Percentiles rank a stretch among this genome's conserved stretches.
Evolutionary conservation across 2,329 filamentous ascomycete species (phyloP).

Genomic region (Curvularia verruculosa): DNA sequence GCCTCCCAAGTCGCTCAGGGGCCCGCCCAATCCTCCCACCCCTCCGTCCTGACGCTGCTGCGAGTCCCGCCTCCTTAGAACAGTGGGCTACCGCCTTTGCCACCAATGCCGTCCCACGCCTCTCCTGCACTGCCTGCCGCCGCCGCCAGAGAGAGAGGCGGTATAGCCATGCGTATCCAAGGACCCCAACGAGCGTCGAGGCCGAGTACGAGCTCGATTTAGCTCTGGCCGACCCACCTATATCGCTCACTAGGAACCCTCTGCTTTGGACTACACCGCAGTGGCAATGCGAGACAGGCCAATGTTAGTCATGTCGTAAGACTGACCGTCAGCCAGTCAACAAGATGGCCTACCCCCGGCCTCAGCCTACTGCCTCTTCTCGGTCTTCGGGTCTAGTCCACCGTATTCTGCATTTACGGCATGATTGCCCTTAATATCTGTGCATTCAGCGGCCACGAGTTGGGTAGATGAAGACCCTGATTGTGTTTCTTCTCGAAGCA

Average conservation of each 20-base stretch:
- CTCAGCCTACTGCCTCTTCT: conserved; percentile 9
- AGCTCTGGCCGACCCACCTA: conserved; percentile 30
- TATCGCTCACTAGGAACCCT: conserved; percentile 24
- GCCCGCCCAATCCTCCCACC: conserved; percentile 5
- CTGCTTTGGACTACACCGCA: no score
- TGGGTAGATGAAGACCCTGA: conserved; percentile 23
- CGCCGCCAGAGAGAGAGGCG: background rate
- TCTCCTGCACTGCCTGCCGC: background rate
- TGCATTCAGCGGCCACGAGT: conserved; percentile 7
- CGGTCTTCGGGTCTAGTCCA: conserved; percentile 19
- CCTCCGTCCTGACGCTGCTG: conserved; percentile 6
- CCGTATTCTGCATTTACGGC: conserved; percentile 22
- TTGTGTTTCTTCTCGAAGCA: conserved; percentile 34
- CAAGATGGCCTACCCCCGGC: conserved; percentile 24
- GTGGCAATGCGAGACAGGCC: conserved; percentile 40
- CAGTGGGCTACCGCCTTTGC: background rate
- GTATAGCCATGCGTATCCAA: conserved; percentile 10
- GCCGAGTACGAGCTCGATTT: conserved; percentile 19
- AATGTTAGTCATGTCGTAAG: conserved; percentile 34
- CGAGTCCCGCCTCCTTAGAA: background rate
- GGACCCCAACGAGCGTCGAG: conserved; percentile 21
- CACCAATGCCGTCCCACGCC: conserved; percentile 3
- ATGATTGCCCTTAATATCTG: conserved; percentile 32
- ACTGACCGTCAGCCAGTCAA: conserved; percentile 34
- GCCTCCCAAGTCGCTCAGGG: conserved; percentile 21